These are phyloP conservation scores for Phytopythium ostracodes DNA, from an alignment of 352 stramenopile species.

Conservation along the genomic window DNA sequence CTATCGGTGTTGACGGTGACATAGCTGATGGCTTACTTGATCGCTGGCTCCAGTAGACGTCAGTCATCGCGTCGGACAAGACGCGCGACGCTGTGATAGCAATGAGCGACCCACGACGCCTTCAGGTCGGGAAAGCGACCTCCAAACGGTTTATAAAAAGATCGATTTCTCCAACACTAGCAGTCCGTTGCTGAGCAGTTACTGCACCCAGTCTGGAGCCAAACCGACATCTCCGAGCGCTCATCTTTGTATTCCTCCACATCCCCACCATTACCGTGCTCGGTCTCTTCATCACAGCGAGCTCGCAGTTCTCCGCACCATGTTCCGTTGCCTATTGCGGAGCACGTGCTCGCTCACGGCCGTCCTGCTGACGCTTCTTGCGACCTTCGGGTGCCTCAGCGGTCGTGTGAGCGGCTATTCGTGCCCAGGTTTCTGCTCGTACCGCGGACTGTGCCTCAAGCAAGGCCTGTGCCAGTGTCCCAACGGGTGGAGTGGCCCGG, in stretches of 20 bases:
- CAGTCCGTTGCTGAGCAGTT: not conserved
- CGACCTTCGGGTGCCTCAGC: not conserved
- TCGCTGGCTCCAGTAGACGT: not conserved
- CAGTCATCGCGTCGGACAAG: not conserved
- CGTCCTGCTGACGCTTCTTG: not conserved
- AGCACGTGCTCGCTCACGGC: not conserved
- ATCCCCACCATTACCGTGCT: not conserved
- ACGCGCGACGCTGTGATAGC: not conserved
- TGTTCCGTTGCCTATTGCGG: not conserved
- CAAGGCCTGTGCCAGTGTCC: conserved; percentile 59
- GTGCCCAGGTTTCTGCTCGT: conserved; percentile 71
- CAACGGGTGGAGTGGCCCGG: conserved; percentile 34
- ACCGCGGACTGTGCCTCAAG: conserved; percentile 51
- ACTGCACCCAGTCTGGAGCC: not conserved
- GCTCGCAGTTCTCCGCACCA: not conserved
- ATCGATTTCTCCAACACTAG: not conserved
- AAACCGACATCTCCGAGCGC: not conserved
- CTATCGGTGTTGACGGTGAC: not conserved
- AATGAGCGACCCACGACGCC: not conserved
- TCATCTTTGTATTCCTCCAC: not conserved
- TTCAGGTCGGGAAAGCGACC: too few relatives aligned
- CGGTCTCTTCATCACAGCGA: not conserved
- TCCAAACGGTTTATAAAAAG: conserved; percentile 1
- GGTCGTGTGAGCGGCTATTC: conserved; percentile 22
- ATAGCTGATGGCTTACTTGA: not conserved